Conservation (phyloP, 805 yeast species). For the Candida hungchunana region DNA sequence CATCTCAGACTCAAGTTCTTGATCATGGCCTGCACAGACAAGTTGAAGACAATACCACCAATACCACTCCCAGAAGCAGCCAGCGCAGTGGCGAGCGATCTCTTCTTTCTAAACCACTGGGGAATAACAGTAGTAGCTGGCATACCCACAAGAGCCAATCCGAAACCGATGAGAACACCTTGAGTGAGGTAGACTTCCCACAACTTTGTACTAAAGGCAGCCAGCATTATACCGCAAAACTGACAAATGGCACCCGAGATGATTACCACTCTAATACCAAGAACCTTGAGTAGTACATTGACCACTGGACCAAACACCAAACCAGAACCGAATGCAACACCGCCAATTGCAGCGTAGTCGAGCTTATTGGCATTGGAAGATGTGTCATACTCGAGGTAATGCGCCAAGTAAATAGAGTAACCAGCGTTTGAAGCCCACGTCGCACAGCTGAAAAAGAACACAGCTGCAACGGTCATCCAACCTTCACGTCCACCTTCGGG, state of each 20-base stretch:
- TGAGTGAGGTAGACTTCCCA: constrained; percentile 71
- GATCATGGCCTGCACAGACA: constrained; percentile 34
- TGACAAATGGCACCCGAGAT: constrained; percentile 46
- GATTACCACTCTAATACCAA: constrained; percentile 43
- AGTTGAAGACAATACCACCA: constrained; percentile 40
- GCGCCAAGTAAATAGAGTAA: constrained; percentile 59
- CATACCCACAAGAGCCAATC: constrained; percentile 47
- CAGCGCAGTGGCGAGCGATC: constrained; percentile 44
- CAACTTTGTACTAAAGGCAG: constrained; percentile 50
- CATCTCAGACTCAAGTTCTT: constrained; percentile 28
- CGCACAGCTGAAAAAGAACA: constrained; percentile 23
- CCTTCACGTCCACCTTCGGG: constrained; percentile 28
- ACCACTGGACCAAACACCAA: constrained; percentile 56
- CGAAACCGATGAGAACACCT: constrained; percentile 56
- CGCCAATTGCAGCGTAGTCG: constrained; percentile 67
- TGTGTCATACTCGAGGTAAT: constrained; percentile 44
- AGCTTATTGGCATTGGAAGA: constrained; percentile 51
- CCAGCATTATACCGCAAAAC: constrained; percentile 53
- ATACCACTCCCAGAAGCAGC: constrained; percentile 38
- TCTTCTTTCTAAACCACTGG: constrained; percentile 63
- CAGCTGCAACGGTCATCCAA: constrained; percentile 24
- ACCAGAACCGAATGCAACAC: constrained; percentile 55
- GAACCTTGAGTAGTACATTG: constrained; percentile 4
- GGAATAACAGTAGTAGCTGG: constrained; percentile 60
- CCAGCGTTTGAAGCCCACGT: constrained; percentile 29